phyloP scores from a whole-genome alignment of 306 rosid genomes.

The Luffa acutangula region DNA sequence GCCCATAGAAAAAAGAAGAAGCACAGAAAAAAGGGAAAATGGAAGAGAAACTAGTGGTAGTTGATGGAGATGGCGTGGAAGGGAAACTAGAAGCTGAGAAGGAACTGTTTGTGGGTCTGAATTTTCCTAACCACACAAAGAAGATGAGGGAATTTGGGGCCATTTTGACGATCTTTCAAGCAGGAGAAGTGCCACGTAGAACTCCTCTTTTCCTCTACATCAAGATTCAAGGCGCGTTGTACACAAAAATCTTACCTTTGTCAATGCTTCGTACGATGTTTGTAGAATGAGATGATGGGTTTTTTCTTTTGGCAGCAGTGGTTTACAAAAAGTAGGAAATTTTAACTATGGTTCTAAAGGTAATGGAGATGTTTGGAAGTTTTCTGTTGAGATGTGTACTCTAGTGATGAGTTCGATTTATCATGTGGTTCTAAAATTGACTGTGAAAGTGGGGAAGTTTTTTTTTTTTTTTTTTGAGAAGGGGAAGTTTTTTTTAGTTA shows the following conservation, averaged over 20 bases:
- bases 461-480: too few species aligned
- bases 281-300: background rate
- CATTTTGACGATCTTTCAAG: background rate
- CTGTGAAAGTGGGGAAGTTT: background rate
- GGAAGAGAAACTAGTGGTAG: background rate
- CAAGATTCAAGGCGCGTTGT: background rate
- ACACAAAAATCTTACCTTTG: background rate
- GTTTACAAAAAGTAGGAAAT: background rate
- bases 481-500: background rate
- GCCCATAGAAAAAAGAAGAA: background rate
- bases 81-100: background rate
- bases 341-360: background rate
- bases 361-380: background rate
- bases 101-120: background rate
- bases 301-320: background rate
- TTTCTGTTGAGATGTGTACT: background rate
- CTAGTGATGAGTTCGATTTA: background rate
- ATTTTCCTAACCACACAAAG: constrained; percentile 3
- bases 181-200: background rate
- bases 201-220: background rate
- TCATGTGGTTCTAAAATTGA: background rate
- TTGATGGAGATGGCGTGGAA: background rate
- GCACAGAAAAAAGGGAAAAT: background rate
- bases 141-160: background rate
- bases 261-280: background rate